phyloP scores from a whole-genome alignment of 1,284 basidiomycete species.

The Tilletiaria anomala region DNA sequence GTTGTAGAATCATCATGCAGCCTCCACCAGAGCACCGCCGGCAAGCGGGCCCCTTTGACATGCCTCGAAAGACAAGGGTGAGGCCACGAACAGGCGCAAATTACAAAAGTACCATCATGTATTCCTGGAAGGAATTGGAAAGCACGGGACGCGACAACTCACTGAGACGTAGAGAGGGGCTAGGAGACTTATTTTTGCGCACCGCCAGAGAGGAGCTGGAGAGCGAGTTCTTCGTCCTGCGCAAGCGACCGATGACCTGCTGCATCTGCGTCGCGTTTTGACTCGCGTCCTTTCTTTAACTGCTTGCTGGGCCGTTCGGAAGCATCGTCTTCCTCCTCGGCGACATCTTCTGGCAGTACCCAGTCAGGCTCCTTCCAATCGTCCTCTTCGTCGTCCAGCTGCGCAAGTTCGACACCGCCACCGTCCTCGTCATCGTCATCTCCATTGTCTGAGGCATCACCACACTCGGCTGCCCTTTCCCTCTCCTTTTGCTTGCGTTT shows the following conservation, averaged over 20 bases:
- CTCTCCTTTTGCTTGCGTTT: conserved; percentile 71
- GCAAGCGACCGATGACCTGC: not conserved
- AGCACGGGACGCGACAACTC: no score
- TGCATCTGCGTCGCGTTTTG: not conserved
- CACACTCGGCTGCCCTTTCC: conserved; percentile 51
- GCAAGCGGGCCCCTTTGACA: no score
- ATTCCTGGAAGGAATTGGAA: no score
- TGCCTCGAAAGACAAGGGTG: no score
- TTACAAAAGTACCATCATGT: no score
- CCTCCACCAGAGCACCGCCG: no score
- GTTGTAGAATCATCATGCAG: no score
- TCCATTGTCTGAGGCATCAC: conserved; percentile 28
- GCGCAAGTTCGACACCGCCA: conserved; percentile 4
- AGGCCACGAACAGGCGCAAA: no score
- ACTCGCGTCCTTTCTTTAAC: not conserved
- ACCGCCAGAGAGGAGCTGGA: conserved; percentile 1
- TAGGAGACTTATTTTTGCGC: no score
- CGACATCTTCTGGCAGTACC: not conserved
- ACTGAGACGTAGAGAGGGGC: no score
- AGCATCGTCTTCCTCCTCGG: conserved; percentile 5
- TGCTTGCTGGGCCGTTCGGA: not conserved
- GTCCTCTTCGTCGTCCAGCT: conserved; percentile 8
- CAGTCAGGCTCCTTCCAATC: conserved; percentile 2
- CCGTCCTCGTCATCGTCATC: conserved; percentile 6
- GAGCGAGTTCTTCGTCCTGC: conserved; percentile 5